These are phyloP conservation scores for Capillidium heterosporum DNA, from an alignment of 371 early-diverging fungal species.

Conservation along the genomic window DNA sequence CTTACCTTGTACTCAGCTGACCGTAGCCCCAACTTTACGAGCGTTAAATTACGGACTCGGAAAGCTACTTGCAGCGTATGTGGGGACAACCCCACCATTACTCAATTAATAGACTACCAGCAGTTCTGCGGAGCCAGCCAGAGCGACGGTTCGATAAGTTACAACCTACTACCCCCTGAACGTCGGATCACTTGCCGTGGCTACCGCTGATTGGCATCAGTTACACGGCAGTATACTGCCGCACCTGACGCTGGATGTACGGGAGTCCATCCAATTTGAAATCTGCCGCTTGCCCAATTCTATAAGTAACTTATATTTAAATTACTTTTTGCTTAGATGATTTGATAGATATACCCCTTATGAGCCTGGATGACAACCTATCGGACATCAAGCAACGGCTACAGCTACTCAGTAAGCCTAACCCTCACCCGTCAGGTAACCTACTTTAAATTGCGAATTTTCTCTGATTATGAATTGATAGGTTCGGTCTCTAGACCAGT, in stretches of 20 bases:
- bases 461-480: no score
- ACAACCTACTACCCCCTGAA: neutral
- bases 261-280: conserved; percentile 60
- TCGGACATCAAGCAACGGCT: neutral
- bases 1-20: conserved; percentile 65
- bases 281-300: conserved; percentile 55
- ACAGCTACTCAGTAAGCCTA: neutral
- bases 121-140: conserved; percentile 71
- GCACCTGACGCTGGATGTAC: conserved; percentile 75
- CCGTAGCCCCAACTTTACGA: conserved; percentile 52
- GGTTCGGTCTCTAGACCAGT: no score
- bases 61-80: conserved; percentile 65
- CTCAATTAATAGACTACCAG: conserved; percentile 64
- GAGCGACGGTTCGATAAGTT: conserved; percentile 37
- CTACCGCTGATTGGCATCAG: neutral
- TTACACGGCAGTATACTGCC: neutral
- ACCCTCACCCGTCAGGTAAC: no score
- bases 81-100: conserved; percentile 64
- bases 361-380: neutral
- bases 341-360: conserved; percentile 7
- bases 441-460: no score
- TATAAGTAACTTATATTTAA: conserved; percentile 12
- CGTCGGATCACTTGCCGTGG: neutral
- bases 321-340: neutral
- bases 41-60: conserved; percentile 50